Base-by-base conservation (phyloP, 164 flowering plant genomes). In the Magnolia officinalis region DNA sequence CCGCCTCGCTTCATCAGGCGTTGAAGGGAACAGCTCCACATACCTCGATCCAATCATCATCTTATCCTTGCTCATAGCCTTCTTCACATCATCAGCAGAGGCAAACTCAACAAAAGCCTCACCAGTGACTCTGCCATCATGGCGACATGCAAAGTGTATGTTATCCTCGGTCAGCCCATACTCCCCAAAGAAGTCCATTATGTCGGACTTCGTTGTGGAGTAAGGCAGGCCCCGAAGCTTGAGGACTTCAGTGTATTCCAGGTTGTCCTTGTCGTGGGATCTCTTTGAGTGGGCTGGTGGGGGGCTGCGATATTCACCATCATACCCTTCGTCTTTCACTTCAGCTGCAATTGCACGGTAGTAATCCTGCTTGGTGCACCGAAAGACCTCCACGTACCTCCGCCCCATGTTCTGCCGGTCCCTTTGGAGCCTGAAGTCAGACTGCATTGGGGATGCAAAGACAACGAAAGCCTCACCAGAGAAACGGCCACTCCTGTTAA, bases 121-220 rank as follows among this genome's bases (percentile, higher is more conserved):
- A 59, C 98, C 98, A 0, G 97, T 93, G 26, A 92, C 90, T 73
- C 88, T 93, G 70, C 98, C 98, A 83, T 95, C 98, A 1, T 90
- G 83, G 18, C 95, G 88, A 75, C 88, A 85, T 6, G 87, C 96
- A 74, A 95, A 89, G 65, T 88, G 97, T 51, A 93, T 71, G 79
- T 79, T 87, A 19, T 89, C 96, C 71, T 88, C 90, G 2, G 75
- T 37, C 73, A 90, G 77, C 63, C 86, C 77, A 70, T 81, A 93
- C 13, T 91, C 97, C 31, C 80, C 84, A 78, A 93, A 95, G 75
- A 93, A 95, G 8, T 90, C 89, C n/a, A 86, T 24, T 24, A 95
- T 91, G 11, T 92, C 86, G 71, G 89, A 71, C 72, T 88, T 92
- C 20, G 82, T 88, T 67, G 80, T 94, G 24, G 98, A 89, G 78